Base-by-base conservation (phyloP, 1,284 basidiomycete species). In the Trametes hirsuta region DNA sequence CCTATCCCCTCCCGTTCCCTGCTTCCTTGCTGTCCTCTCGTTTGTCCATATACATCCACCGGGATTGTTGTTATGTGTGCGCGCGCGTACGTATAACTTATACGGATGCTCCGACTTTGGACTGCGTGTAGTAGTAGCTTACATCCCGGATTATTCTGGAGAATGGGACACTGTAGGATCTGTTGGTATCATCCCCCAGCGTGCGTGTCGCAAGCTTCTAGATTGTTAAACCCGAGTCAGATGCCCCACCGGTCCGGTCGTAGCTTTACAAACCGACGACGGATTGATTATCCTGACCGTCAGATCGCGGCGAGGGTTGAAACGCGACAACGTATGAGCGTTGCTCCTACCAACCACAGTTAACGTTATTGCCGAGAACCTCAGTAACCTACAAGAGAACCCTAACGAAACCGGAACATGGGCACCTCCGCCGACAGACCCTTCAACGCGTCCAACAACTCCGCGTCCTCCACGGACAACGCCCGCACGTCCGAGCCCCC, bases 391-490 rank as follows among this genome's bases (percentile, higher is more conserved):
- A 24, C 35, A 50, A 15, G 18, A 24, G n/a, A 5, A 8, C 30
- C 30, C 30, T 40, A 40, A 12, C n/a, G 39, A 40, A 12, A 18
- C 22, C 53, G 44, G 11, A 54, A 47, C 48, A 53, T 47, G 2
- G 62, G 61, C 15, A 64, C 41, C n/a, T 21, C 62, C 12, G 57
- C 56, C 5, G 61, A 48, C 51, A 69, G 37, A 5, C 53, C 55
- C 37, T 56, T 61, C 44, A 66, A 10, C 8, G 66, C 62, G 14
- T 66, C 59, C 52, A 69, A 21, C 45, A 67, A 45, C 53, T 59
- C 62, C 3, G 39, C 53, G 3, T 58, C 46, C 24, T 54, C 56
- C 4, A 18, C 25, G 6, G 57, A 46, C 18, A 59, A 41, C 35
- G 46, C 30, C 8, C 47, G 51, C 6, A 47, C 34, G 9, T 45